These are phyloP conservation scores for Ascomycota sp. DNA, from an alignment of 2,329 filamentous ascomycete genomes.

Conservation along the genomic window DNA sequence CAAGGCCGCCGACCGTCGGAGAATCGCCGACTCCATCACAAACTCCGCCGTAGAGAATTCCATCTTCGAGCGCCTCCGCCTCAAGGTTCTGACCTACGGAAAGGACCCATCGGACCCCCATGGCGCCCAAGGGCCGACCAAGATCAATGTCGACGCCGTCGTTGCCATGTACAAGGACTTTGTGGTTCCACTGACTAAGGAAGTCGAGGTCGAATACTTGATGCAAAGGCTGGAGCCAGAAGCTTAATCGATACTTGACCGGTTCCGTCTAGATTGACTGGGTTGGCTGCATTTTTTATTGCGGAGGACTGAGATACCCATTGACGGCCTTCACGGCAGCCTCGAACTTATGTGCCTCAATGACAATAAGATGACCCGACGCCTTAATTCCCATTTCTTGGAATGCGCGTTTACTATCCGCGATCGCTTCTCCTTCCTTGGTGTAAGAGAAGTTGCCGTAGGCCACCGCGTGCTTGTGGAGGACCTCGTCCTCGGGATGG, in stretches of 20 bases:
- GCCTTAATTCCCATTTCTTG: conserved; percentile 81
- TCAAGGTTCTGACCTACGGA: conserved; percentile 88
- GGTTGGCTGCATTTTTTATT: conserved; percentile 11
- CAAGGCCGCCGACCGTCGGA: conserved; percentile 55
- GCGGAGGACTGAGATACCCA: conserved; percentile 45
- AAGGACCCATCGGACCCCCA: conserved; percentile 55
- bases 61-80: conserved; percentile 64
- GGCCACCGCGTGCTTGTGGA: conserved; percentile 56
- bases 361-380: conserved; percentile 66
- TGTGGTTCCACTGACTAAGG: conserved; percentile 94
- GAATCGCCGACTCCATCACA: conserved; percentile 79
- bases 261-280: not conserved
- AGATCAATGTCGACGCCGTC: conserved; percentile 85
- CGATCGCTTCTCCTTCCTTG: conserved; percentile 59
- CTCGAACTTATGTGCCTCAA: conserved; percentile 61
- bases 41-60: conserved; percentile 76
- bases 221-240: conserved; percentile 60
- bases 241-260: not conserved
- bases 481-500: conserved; percentile 84
- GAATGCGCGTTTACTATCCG: conserved; percentile 86
- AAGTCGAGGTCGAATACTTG: conserved; percentile 92
- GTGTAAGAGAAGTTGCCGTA: conserved; percentile 57
- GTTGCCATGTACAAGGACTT: conserved; percentile 79
- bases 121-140: conserved; percentile 35
- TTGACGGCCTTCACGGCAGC: conserved; percentile 54